Evolutionary conservation across 2,329 filamentous ascomycete genomes (phyloP), one percentile per base, ranked within the genome.

Genomic region (Blastomyces gilchristii): DNA sequence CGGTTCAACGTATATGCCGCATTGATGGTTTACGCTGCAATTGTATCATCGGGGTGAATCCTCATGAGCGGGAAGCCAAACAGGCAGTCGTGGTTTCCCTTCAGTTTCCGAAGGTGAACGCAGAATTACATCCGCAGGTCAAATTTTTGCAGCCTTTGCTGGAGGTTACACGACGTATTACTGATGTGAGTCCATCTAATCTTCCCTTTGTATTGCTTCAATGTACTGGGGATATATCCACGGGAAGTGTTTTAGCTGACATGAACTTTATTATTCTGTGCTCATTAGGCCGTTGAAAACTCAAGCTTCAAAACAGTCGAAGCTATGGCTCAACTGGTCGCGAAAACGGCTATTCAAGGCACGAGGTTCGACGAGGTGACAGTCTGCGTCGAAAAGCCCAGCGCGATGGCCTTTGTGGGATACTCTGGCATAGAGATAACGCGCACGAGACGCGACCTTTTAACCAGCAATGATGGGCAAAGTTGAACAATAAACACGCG

Each of bases 11-110:
- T 63, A 73, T 75, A 63, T 76, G 77, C 63, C 70, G 71, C 1
- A 74, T 81, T 64, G 74, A 78, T 47, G 74, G 74, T 0, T 76
- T 81, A 58, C 71, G 76, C 31, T 77, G 76, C 65, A 71, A 75
- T 57, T 79, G 77, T 67, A 78, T 82, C 39, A 73, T 82, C 63
- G 80, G 80, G 1, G 79, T 82, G n/a, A 82, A 82, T 64, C 74
- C 77, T 1, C 80, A 81, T 65, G 80, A 82, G 69, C 73, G 80
- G 25, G 68, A 79, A 22, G 78, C 81, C 69, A 81, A 80, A 65
- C 80, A 82, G 68, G 74, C 73, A 34, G 77, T 82, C 9, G 74
- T 78, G 64, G 67, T 79, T 57, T 72, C 75, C 41, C 70, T 76
- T 68, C 73, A 68, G 45, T 76, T 47, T 77, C 61, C 68, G 68